Evolutionary conservation across 2,329 filamentous ascomycete species (phyloP), one percentile per base, ranked within the genome.

Genomic region (Stemphylium vesicarium): DNA sequence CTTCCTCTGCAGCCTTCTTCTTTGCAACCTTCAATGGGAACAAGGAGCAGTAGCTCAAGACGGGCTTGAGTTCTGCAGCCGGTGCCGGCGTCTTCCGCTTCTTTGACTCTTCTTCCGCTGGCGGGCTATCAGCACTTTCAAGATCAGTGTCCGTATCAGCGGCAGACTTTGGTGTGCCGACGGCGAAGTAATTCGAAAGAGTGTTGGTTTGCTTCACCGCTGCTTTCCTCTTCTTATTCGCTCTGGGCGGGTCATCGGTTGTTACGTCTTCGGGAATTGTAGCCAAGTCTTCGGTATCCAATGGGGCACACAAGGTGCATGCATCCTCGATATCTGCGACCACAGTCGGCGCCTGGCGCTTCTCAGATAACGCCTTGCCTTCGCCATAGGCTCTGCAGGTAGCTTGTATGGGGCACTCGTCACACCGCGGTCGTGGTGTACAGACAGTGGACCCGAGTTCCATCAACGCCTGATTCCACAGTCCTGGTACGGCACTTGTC

Each of bases 401-500:
- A 4, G 53, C 50, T 37, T 63, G 65, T n/a, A 76, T 62, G 1
- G 73, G 73, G 47, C 73, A 76, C 13, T 68, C 66, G 8, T 62
- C 64, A 44, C 85, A 88, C 45, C 82, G 81, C 1, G 85, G 85
- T 60, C 82, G 83, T 0, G 85, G 85, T 6, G 80, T 80, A 62
- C 85, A 88, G 2, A 88, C 68, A 0, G 85, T 88, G 58, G 84
- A 87, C 3, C 85, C 85, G 4, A 88, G 76, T 64, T 88, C 85
- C 85, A 88, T 88, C 22, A 88, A 71, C 0, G 83, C 85, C 65
- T 88, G 85, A 0, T 86, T 86, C 85, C 85, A 88, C 56, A 81
- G 72, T 0, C 85, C 85, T 0, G 85, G 85, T 18, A 81, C 70
- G 47, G 83, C 79, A 49, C 81, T 86, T 12, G 67, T 58, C 18